Base-by-base conservation (phyloP, 768 basidiomycete species). In the Lentinus tigrinus region DNA sequence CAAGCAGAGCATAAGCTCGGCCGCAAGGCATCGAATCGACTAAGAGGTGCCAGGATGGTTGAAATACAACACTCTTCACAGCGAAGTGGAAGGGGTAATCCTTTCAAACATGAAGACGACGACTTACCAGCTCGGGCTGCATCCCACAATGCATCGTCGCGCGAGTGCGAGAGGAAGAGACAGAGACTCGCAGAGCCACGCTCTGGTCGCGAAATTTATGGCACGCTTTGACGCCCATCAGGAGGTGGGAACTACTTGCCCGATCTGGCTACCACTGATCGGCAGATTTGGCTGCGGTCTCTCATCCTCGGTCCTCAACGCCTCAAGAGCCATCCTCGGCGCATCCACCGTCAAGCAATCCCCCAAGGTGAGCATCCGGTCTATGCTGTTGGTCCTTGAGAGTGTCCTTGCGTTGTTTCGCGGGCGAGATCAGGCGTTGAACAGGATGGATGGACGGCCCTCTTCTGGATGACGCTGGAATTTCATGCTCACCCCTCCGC, bases 31-130 rank as follows among this genome's bases (percentile, higher is more conserved):
- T 72, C 83, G 85, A 55, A 70, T 92, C 87, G 85, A 90, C 89
- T 91, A 91, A 91, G 89, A 92, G 90, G 89, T 91, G 88, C 90
- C 89, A 92, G 83, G 53, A 68, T 74, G 78, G 80, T 80, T 83
- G 87, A 71, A 68, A 70, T 78, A 82, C 88, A 89, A 91, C 89
- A 81, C 90, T 92, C 90, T 81, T 92, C 90, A 83, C 81, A 65
- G 77, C 65, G 58, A 75, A 74, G 66, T 60, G 38, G 49, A 53
- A 31, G 31, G 31, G 31, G 31, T 7, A 6, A 11, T 31, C 31
- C 11, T 11, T 56, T 37, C 26, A 56, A 60, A 68, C 48, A 75
- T 73, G 63, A 63, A 42, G 42, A 48, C 50, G 38, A 27, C 51
- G 59, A 66, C 52, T 37, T 40, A 72, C 75, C 52, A 55, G 34